Base-by-base conservation (phyloP, 2,329 filamentous ascomycete genomes). In the Balansia obtecta region DNA sequence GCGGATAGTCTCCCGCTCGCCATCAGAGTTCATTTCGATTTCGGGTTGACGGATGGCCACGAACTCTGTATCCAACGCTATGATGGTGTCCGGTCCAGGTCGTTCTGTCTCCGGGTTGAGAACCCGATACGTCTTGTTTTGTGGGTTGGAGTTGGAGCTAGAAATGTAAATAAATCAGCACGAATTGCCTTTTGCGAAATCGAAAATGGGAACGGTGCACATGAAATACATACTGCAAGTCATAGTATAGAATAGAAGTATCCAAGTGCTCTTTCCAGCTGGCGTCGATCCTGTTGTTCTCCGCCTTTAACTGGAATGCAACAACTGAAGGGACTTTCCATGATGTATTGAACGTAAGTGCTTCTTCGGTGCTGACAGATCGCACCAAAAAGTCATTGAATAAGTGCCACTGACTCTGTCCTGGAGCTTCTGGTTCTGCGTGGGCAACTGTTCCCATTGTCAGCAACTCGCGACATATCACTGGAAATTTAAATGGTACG, bases 351-450 rank as follows among this genome's bases (percentile, higher is more conserved):
- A 97, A 98, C 22, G 85, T 82, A 16, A 97, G 72, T 0, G 91
- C 94, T 63, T 98, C 91, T 54, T 89, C 83, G 30, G 80, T 77
- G 33, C 83, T 80, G 15, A 95, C 80, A 10, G 85, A 82, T 12
- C 86, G 81, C 20, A 98, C 94, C 37, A 95, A 70, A 61, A 98
- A 98, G 67, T 98, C 93, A 59, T 98, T 98, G 71, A 98, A 96
- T 1, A 98, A 69, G 67, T 97, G 88, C 94, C 94, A 98, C 58
- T 85, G 83, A 60, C 80, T 84, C 55, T 81, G 76, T 3, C 71
- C 71, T 1, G 80, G 75, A 0, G 76, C 64, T 41, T 77, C 72
- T 0, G 75, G 71, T 50, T 81, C 79, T 0, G 86, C 80, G 48
- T 88, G 81, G 12, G 79, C 78, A 51, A 86, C 83, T 85, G 50